Conservation (phyloP, 805 yeast genomes). For the Candida rishiriensis region DNA sequence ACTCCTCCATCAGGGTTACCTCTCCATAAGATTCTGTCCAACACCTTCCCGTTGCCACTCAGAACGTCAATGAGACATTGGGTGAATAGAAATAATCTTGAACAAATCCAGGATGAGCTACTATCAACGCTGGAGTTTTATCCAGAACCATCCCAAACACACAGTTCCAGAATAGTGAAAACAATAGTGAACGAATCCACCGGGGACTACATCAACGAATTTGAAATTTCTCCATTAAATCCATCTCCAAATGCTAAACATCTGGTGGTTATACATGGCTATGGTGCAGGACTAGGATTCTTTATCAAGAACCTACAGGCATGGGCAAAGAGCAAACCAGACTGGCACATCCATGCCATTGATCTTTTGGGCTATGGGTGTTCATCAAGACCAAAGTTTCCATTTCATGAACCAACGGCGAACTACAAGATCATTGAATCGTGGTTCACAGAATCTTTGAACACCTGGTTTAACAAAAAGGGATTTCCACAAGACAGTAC, state of each 20-base stretch:
- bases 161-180: slow-evolving; percentile 44
- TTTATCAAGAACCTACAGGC: slow-evolving; percentile 64
- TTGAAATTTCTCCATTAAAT: slow-evolving; percentile 46
- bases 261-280: slow-evolving; percentile 83
- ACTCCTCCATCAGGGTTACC: slow-evolving; percentile 71
- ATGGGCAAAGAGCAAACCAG: slow-evolving; percentile 27
- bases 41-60: slow-evolving; percentile 54
- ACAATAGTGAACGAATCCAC: slow-evolving; percentile 46
- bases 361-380: slow-evolving; percentile 91
- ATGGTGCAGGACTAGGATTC: slow-evolving; percentile 86
- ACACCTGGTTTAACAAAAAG: slow-evolving; percentile 54
- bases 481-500: slow-evolving; percentile 29
- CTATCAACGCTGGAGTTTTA: slow-evolving; percentile 52
- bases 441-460: slow-evolving; percentile 63
- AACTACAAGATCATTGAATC: slow-evolving; percentile 48
- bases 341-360: slow-evolving; percentile 78
- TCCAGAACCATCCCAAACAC: slow-evolving; percentile 46
- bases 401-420: slow-evolving; percentile 31
- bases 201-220: slow-evolving; percentile 69
- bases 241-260: slow-evolving; percentile 31
- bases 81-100: slow-evolving; percentile 23
- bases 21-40: slow-evolving; percentile 44
- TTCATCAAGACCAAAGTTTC: slow-evolving; percentile 74
- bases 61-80: slow-evolving; percentile 53
- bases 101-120: slow-evolving; percentile 38